Conservation (phyloP, 305 asterid genomes). For the Fraxinus latifolia region DNA sequence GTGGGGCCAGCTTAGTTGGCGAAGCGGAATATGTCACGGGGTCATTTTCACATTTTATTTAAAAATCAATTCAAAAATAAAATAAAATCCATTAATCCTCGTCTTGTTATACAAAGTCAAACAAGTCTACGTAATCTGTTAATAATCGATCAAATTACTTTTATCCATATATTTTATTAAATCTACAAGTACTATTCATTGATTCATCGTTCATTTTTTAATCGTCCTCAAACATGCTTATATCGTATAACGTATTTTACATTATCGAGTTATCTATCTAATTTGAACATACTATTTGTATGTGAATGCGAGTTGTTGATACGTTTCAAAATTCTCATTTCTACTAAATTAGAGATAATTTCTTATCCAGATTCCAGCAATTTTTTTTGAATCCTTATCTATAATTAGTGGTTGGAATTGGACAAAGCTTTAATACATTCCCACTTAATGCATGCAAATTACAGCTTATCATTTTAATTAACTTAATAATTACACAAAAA, state of each 20-base stretch:
- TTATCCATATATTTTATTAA: too few relatives aligned
- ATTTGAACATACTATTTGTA: not conserved
- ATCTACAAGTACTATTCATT: too few relatives aligned
- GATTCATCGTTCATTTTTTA: too few relatives aligned
- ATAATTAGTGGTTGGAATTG: not conserved
- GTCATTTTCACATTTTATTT: not conserved
- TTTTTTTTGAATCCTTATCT: not conserved
- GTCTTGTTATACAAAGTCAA: not conserved
- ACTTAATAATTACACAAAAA: not conserved
- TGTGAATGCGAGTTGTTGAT: not conserved
- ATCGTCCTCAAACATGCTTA: not conserved
- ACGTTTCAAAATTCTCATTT: not conserved
- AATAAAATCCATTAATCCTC: not conserved
- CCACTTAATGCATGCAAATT: not conserved
- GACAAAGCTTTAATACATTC: not conserved
- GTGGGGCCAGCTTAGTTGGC: not conserved
- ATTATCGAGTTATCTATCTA: not conserved
- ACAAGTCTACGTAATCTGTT: not conserved
- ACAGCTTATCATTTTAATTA: not conserved
- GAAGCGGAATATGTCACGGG: too few relatives aligned
- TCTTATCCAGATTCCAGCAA: not conserved
- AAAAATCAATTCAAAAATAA: too few relatives aligned
- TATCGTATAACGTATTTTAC: not conserved
- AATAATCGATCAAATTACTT: not conserved
- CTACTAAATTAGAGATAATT: not conserved